Evolutionary conservation across 495 filamentous ascomycete genomes (phyloP), one percentile per base, ranked within the genome.

Genomic region (Penicillium atrosanguineum): DNA sequence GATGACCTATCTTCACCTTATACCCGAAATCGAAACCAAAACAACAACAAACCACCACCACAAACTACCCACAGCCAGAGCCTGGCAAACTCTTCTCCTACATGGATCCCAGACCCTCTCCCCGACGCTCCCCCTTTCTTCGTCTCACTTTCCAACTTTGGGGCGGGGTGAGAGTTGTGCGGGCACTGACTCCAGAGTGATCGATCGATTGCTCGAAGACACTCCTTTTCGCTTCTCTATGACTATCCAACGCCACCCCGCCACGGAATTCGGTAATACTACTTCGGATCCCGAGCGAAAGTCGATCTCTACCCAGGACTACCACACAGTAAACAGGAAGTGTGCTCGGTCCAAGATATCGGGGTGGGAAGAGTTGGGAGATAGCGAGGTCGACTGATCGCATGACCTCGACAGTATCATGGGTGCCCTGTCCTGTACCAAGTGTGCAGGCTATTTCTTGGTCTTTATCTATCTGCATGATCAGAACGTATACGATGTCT

Each of bases 1-100:
- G 83, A 88, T 55, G 23, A 40, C 9, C n/a, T 19, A 3, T 9
- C 44, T 6, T 3, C 25, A 51, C 1, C 21, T 7, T n/a, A 9
- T 39, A n/a, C 11, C 11, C 29, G 11, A 3, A 29, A 6, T n/a
- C 7, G 36, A 19, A 19, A 40, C n/a, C 7, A 40, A 41, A 28
- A 28, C 36, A 18, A 12, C 38, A 7, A 19, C 12, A 36, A 8
- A 1, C 11, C 7, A 31, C 7, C 28, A 31, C 28, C 7, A 31
- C 7, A 2, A 31, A 31, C 7, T 6, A 34, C 11, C 31, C 34
- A 41, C 47, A 40, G 20, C 12, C 46, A n/a, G 37, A 23, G 47
- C 47, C 23, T 31, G 37, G 36, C 7, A n/a, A 48, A 6, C 29
- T 16, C 31, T 14, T 2, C 11, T 14, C 8, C 31, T 8, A 4